Evolutionary conservation across 768 basidiomycete species (phyloP).

Genomic region (Gelatoporia subvermispora): DNA sequence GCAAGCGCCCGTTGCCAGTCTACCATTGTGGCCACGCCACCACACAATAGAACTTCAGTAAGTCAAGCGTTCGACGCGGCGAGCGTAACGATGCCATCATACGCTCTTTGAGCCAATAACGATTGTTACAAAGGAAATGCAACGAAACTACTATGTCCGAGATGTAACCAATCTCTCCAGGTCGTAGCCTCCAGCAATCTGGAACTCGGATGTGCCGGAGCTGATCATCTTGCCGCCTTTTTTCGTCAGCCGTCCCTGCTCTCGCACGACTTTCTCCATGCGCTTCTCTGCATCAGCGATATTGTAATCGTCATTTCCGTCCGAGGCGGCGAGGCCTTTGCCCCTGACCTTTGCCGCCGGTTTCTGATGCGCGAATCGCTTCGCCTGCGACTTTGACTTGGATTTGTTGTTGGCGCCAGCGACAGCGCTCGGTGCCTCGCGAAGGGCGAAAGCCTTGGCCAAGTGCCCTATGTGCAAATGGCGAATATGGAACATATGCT

Average conservation of each 20-base stretch:
- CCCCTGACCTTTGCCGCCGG: constrained; percentile 6
- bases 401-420: constrained; percentile 15
- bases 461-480: constrained; percentile 93
- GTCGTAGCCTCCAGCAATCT: constrained; percentile 61
- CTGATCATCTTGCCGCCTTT: constrained; percentile 72
- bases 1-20: background rate
- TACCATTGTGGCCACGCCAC: background rate
- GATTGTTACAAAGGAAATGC: background rate
- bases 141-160: constrained; percentile 9
- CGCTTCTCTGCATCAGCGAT: constrained; percentile 61
- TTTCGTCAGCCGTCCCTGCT: constrained; percentile 77
- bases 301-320: constrained; percentile 24
- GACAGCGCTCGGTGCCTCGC: constrained; percentile 66
- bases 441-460: constrained; percentile 86
- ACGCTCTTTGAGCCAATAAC: background rate
- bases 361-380: constrained; percentile 2
- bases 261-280: constrained; percentile 83
- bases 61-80: too few species aligned
- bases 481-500: constrained; percentile 93
- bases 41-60: too few species aligned
- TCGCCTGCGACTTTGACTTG: constrained; percentile 7
- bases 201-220: constrained; percentile 68
- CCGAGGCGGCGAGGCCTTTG: constrained; percentile 12
- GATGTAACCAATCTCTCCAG: constrained; percentile 51
- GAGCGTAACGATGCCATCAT: too few species aligned